Base-by-base conservation (phyloP, 2,329 filamentous ascomycete genomes). In the Byssothecium circinans region DNA sequence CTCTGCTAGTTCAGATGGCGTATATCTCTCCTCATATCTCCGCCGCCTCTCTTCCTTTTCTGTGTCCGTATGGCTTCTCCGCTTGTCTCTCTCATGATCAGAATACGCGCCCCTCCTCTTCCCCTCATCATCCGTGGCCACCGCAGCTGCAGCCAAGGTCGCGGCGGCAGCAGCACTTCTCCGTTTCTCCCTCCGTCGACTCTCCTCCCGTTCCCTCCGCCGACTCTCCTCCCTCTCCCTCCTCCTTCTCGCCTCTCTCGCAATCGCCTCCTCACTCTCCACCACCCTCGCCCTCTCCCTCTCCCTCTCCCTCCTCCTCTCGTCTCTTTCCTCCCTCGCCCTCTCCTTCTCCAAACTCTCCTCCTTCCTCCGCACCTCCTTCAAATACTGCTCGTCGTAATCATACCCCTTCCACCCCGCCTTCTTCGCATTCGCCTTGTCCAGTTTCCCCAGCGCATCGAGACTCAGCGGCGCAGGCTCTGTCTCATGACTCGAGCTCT, bases 401-500 rank as follows among this genome's bases (percentile, higher is more conserved):
- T 74, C 71, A 44, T 73, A 71, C 8, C 68, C 66, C 18, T 64
- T 64, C 19, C 72, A 76, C 2, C 73, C 73, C 1, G 60, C 56
- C 48, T 75, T 75, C 53, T 82, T 79, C 20, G 79, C 76, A 68
- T 88, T 85, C 44, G 81, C 72, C 41, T 81, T 77, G 58, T 89
- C 80, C 38, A 91, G 70, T 61, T 84, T 82, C 11, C 84, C 85
- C 40, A 91, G 70, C 4, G 86, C 83, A 57, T 83, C 81, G 50
- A 71, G 75, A 68, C 61, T 83, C 60, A 78, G 57, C 39, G 70
- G 29, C 29, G 14, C 29, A 32, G 29, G 14, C 10, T 12, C 29
- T 14, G 6, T 32, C 4, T 32, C 14, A 5, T 12, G 29, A n/a
- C 29, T 32, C 3, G 8, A n/a, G 25, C 36, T 39, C 20, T 25